phyloP scores from a whole-genome alignment of 1,284 basidiomycete genomes.

The Cutaneotrichosporon sp. region DNA sequence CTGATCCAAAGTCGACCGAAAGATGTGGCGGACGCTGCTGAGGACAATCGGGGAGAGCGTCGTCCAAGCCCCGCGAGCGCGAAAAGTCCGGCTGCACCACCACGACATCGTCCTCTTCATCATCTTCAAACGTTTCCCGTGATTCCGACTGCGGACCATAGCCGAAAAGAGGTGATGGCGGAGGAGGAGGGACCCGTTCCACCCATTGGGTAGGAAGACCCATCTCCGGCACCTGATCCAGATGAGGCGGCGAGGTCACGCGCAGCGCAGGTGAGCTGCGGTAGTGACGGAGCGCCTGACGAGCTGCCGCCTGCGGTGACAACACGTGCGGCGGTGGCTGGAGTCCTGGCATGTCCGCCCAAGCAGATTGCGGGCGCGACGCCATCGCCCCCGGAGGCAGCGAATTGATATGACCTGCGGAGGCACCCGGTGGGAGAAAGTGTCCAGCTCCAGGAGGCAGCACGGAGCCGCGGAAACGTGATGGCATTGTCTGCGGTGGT shows the following conservation, averaged over 20 bases:
- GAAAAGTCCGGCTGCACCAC: neutral
- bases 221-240: neutral
- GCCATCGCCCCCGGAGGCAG: neutral
- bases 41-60: neutral
- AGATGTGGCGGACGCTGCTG: neutral
- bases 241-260: neutral
- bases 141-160: neutral
- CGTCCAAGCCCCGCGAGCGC: neutral
- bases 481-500: neutral
- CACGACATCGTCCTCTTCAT: neutral
- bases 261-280: slow-evolving; percentile 3
- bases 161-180: neutral
- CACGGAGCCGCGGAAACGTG: neutral
- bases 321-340: neutral
- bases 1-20: neutral
- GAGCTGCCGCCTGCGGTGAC: neutral
- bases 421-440: neutral
- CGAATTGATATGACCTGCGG: neutral
- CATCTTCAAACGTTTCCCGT: too few relatives aligned
- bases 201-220: neutral
- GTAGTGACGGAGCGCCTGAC: slow-evolving; percentile 5
- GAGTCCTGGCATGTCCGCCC: neutral
- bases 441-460: neutral
- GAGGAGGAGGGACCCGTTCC: neutral
- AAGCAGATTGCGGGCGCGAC: neutral